Percentiles rank a stretch among this genome's conserved stretches.
Evolutionary conservation across 257 asterid species (phyloP).

Genomic region (Salvia miltiorrhiza): DNA sequence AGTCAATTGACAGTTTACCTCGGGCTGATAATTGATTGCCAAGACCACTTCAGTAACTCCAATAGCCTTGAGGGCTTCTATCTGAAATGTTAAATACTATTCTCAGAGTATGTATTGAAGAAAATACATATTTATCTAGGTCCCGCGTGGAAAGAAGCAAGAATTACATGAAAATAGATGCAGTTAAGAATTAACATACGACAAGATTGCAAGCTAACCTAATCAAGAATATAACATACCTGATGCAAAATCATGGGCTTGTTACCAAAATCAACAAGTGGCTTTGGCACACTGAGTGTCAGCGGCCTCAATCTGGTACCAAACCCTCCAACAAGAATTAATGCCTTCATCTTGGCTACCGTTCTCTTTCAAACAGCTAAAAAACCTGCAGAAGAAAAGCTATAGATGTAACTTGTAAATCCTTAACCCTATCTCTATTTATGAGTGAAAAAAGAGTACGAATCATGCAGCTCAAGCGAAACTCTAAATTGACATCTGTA

Average conservation of each 20-base stretch:
- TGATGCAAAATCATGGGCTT: slow-evolving; percentile 99
- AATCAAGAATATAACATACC: slow-evolving; percentile 35
- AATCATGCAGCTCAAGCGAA: slow-evolving; percentile 23
- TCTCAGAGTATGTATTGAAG: slow-evolving; percentile 3
- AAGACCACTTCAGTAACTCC: slow-evolving; percentile 88
- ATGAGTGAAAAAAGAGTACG: slow-evolving; percentile 24
- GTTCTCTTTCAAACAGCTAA: slow-evolving; percentile 16
- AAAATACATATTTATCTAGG: background rate
- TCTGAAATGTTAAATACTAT: slow-evolving; percentile 35
- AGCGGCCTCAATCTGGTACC: slow-evolving; percentile 95
- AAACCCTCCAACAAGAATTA: slow-evolving; percentile 94
- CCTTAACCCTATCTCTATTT: slow-evolving; percentile 23
- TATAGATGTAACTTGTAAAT: slow-evolving; percentile 15
- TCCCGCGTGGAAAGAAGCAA: background rate
- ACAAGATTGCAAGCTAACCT: background rate
- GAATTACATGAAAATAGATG: background rate
- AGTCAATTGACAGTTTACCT: slow-evolving; percentile 37
- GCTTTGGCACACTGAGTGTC: slow-evolving; percentile 87
- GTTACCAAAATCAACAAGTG: slow-evolving; percentile 92
- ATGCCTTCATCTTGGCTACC: slow-evolving; percentile 69
- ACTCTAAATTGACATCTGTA: slow-evolving; percentile 28
- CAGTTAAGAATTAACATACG: background rate
- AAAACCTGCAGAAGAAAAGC: slow-evolving; percentile 6
- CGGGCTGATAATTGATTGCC: slow-evolving; percentile 91
- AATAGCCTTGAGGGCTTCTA: slow-evolving; percentile 76